Conservation (phyloP, 345 rosid species). For the Salix koriyanagi region DNA sequence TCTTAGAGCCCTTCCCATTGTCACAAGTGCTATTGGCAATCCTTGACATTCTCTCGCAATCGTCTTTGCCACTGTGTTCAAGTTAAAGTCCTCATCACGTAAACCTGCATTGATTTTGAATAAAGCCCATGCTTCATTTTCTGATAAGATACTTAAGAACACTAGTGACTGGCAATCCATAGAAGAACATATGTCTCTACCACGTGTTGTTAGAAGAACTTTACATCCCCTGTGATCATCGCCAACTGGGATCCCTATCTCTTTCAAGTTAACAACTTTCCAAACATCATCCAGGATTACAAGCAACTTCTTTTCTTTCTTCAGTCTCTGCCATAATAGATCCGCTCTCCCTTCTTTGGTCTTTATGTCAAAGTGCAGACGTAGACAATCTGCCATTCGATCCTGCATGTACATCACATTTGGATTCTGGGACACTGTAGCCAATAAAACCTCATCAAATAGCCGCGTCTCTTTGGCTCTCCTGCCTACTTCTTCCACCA, state of each 20-base stretch:
- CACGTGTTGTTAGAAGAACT: too few species aligned
- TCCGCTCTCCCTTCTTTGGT: not conserved
- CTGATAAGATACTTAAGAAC: accelerated
- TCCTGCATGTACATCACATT: not conserved
- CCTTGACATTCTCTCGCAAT: too few species aligned
- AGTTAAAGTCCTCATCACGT: too few species aligned
- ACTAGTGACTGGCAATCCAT: accelerated
- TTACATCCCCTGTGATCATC: too few species aligned
- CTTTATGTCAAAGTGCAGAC: not conserved
- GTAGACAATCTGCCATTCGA: not conserved
- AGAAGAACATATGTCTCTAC: accelerated
- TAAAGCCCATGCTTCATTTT: too few species aligned
- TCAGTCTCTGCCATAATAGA: not conserved
- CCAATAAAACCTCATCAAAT: not conserved
- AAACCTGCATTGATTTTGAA: too few species aligned
- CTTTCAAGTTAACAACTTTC: accelerated
- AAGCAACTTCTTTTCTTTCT: not conserved
- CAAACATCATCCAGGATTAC: constrained; percentile 9
- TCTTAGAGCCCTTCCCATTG: too few species aligned
- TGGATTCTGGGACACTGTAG: not conserved
- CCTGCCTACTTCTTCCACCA: constrained; percentile 7
- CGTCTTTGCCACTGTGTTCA: too few species aligned
- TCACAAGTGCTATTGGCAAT: too few species aligned
- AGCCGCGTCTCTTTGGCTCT: not conserved
- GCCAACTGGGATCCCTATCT: too few species aligned